Conservation (phyloP, 345 rosid genomes). For the Odontarrhena argentea region DNA sequence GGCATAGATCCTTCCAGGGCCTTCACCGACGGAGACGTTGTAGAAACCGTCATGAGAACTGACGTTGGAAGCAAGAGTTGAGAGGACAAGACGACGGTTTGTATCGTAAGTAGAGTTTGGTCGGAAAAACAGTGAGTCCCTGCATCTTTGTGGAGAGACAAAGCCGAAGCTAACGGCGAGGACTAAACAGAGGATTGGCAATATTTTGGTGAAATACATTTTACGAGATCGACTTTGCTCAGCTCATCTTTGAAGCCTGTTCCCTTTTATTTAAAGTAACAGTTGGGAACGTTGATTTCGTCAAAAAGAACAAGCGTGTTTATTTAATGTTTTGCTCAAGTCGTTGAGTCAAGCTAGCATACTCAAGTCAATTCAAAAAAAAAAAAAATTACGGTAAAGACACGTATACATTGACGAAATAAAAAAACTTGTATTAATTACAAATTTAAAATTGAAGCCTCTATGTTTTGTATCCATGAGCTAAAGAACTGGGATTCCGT, state of each 20-base stretch:
- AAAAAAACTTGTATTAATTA: too few species aligned
- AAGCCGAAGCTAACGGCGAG: constrained; percentile 6
- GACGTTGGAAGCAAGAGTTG: constrained; percentile 37
- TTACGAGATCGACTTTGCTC: neutral
- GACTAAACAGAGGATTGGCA: constrained; percentile 17
- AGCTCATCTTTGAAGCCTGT: neutral
- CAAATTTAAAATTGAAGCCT: too few species aligned
- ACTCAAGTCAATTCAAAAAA: neutral
- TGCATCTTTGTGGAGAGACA: constrained; percentile 20
- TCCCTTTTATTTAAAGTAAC: neutral
- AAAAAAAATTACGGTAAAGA: too few species aligned
- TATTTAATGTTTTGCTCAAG: neutral
- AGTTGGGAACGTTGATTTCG: constrained; percentile 1
- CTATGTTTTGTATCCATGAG: too few species aligned
- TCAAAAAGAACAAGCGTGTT: neutral
- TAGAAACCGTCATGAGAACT: constrained; percentile 37
- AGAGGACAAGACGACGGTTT: constrained; percentile 33
- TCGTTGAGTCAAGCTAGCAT: constrained; percentile 1
- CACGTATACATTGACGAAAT: too few species aligned
- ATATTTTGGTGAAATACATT: constrained; percentile 9
- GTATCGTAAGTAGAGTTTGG: constrained; percentile 17
- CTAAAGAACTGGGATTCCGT: too few species aligned
- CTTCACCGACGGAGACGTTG: constrained; percentile 40
- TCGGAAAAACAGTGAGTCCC: constrained; percentile 17
- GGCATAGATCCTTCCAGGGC: constrained; percentile 21